These are phyloP conservation scores for Erysimum cheiri DNA, from an alignment of 441 rosid genomes.

Conservation along the genomic window DNA sequence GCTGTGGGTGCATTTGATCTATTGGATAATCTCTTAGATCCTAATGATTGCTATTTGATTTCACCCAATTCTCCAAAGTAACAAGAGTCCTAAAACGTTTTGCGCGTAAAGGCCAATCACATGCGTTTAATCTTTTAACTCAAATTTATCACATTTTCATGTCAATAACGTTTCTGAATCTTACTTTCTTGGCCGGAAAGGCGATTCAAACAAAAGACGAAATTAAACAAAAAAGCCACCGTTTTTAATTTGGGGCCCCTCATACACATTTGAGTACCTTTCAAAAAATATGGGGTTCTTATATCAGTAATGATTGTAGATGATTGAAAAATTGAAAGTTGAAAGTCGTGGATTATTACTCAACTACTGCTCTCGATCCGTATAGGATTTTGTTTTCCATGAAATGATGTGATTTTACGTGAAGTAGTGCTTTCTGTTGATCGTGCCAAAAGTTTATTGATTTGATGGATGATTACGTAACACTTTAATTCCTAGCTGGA, in stretches of 20 bases:
- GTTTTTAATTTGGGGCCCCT: not conserved
- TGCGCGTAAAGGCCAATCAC: not conserved
- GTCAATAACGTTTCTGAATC: conserved; percentile 9
- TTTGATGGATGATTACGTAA: conserved; percentile 15
- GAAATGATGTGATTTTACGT: conserved; percentile 23
- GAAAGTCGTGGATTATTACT: conserved; percentile 16
- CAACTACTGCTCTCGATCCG: conserved; percentile 4
- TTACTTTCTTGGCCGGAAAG: conserved; percentile 1
- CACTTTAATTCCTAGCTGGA: conserved; percentile 21
- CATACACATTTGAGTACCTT: not conserved
- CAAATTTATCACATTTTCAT: conserved; percentile 1
- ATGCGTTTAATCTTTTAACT: not conserved
- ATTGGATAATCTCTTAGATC: not conserved
- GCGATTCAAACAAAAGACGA: not conserved
- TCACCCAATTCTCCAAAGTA: not conserved
- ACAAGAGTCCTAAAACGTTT: not conserved
- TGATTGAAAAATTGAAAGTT: not conserved
- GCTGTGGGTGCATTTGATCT: not conserved
- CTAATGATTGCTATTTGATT: not conserved
- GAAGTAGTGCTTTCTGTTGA: conserved; percentile 14
- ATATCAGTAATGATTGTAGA: conserved; percentile 10
- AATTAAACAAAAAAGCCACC: not conserved
- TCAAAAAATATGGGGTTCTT: not conserved
- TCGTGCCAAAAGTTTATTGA: conserved; percentile 9
- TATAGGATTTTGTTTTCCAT: not conserved